These are phyloP conservation scores for Talaromyces sp. DNA, from an alignment of 2,329 filamentous ascomycete genomes.

Conservation along the genomic window DNA sequence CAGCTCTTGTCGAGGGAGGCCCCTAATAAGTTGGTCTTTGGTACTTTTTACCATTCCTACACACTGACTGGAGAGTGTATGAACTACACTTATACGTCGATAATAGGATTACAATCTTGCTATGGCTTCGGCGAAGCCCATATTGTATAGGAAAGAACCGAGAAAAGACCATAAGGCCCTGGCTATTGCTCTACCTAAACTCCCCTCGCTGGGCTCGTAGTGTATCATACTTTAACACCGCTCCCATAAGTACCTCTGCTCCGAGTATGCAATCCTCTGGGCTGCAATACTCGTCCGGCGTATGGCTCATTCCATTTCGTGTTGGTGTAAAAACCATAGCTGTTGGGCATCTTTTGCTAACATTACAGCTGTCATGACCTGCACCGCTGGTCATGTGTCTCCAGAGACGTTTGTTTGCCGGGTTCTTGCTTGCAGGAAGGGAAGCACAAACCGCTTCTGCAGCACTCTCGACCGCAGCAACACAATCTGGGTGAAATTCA, in stretches of 20 bases:
- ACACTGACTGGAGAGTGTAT: background rate
- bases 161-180: background rate
- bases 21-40: background rate
- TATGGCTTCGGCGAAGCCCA: background rate
- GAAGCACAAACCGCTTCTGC: constrained; percentile 54
- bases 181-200: background rate
- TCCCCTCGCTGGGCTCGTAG: background rate
- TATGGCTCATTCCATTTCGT: constrained; percentile 55
- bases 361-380: constrained; percentile 58
- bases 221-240: constrained; percentile 38
- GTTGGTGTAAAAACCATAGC: constrained; percentile 63
- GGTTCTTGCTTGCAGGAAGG: constrained; percentile 28
- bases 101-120: background rate
- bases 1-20: too few species aligned
- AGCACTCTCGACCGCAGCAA: constrained; percentile 56
- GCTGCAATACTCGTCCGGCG: constrained; percentile 56
- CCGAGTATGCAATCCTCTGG: constrained; percentile 40
- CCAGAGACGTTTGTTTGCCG: background rate
- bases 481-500: constrained; percentile 60
- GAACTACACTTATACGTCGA: background rate
- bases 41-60: background rate
- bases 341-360: constrained; percentile 53
- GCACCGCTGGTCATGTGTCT: constrained; percentile 53
- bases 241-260: constrained; percentile 48
- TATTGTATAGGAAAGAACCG: background rate